A percentile compares a stretch with the other conserved stretches of the same genome.
Evolutionary conservation across 352 stramenopile genomes (phyloP).

Genomic region (Phytophthora ramorum): DNA sequence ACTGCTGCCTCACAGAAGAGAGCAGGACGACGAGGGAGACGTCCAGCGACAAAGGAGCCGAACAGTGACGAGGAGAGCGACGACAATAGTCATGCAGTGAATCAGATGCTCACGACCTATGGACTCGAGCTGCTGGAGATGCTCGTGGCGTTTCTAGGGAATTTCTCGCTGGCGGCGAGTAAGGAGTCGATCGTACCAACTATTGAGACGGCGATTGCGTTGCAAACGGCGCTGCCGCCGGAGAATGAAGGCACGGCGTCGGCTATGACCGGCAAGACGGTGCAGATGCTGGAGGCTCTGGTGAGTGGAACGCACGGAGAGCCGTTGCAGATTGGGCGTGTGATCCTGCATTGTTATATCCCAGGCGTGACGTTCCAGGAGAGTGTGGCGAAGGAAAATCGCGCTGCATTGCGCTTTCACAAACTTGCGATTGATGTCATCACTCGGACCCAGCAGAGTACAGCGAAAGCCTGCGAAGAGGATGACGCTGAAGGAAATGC

Average conservation of each 20-base stretch:
- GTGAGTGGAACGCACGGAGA: constrained; percentile 65
- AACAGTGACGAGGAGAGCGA: constrained; percentile 40
- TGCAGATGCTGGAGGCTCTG: constrained; percentile 55
- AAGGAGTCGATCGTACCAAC: constrained; percentile 80
- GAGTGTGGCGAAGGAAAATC: constrained; percentile 53
- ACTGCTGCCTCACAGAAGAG: constrained; percentile 4
- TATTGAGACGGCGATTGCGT: constrained; percentile 65
- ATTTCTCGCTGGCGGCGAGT: constrained; percentile 68
- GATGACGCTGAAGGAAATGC: constrained; percentile 41
- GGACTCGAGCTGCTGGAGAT: constrained; percentile 70
- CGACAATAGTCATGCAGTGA: constrained; percentile 28
- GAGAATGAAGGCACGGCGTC: constrained; percentile 50
- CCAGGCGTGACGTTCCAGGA: constrained; percentile 77
- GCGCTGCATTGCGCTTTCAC: constrained; percentile 69
- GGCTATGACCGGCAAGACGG: constrained; percentile 44
- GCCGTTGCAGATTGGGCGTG: constrained; percentile 53
- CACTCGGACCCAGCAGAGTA: constrained; percentile 39
- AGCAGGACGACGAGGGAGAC: constrained; percentile 13
- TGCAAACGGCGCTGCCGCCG: constrained; percentile 55
- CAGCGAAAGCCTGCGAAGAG: constrained; percentile 27
- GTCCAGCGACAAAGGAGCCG: constrained; percentile 19
- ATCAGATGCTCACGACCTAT: constrained; percentile 53
- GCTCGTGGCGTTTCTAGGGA: constrained; percentile 60
- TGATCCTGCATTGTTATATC: constrained; percentile 79
- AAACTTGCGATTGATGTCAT: constrained; percentile 68